Evolutionary conservation across 1,284 basidiomycete species (phyloP).

Genomic region (Moesziomyces parantarcticus): DNA sequence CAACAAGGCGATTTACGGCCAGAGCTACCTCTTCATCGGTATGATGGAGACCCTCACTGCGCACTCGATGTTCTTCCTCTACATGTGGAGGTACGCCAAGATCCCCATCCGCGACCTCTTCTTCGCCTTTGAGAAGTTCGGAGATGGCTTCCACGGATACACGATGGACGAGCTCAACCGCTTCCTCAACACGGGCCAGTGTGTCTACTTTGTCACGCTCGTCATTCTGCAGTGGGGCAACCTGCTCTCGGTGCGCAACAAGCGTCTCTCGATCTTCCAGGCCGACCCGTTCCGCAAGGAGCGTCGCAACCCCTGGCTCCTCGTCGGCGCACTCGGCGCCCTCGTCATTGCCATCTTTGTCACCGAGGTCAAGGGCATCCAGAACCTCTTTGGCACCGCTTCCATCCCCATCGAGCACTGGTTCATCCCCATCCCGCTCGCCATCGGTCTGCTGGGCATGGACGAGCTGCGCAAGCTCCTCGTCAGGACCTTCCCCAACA

Average conservation of each 20-base stretch:
- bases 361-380: constrained; percentile 50
- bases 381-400: constrained; percentile 37
- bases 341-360: constrained; percentile 56
- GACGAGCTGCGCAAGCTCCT: constrained; percentile 65
- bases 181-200: constrained; percentile 67
- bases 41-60: constrained; percentile 73
- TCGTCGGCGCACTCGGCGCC: constrained; percentile 44
- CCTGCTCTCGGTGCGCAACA: constrained; percentile 70
- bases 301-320: constrained; percentile 47
- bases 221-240: constrained; percentile 77
- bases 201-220: constrained; percentile 73
- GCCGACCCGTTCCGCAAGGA: constrained; percentile 42
- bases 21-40: constrained; percentile 77
- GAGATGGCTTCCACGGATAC: constrained; percentile 72
- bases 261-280: constrained; percentile 70
- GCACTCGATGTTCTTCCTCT: constrained; percentile 70
- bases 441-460: constrained; percentile 66
- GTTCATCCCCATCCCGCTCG: constrained; percentile 71
- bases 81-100: constrained; percentile 68
- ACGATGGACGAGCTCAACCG: constrained; percentile 65
- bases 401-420: constrained; percentile 72
- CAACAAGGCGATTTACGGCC: constrained; percentile 73
- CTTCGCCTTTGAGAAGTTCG: constrained; percentile 40
- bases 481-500: constrained; percentile 59
- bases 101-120: constrained; percentile 67